These are phyloP conservation scores for Dimargaris xerosporica DNA, from an alignment of 192 early-diverging fungal genomes.

Conservation along the genomic window DNA sequence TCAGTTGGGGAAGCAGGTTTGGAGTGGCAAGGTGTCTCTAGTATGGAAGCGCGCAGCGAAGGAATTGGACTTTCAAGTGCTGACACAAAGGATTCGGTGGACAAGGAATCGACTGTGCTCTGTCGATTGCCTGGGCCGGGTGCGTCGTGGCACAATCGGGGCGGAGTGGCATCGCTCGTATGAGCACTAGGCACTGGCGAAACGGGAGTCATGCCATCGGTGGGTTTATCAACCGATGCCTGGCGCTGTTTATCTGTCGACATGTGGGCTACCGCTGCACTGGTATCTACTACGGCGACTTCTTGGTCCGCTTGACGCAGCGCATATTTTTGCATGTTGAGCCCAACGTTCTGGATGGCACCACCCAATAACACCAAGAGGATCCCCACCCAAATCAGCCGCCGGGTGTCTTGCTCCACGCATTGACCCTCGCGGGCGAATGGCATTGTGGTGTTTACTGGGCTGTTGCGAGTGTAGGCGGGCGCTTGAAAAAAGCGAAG, in stretches of 20 bases:
- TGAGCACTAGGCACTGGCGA: constrained; percentile 13
- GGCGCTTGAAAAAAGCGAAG: constrained; percentile 9
- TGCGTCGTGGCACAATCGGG: too few relatives aligned
- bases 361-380: constrained; percentile 50
- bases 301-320: constrained; percentile 46
- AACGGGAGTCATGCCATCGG: neutral
- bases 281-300: constrained; percentile 13
- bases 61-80: neutral
- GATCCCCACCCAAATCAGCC: constrained; percentile 57
- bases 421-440: constrained; percentile 26
- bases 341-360: constrained; percentile 52
- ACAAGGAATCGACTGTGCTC: neutral
- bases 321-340: constrained; percentile 69
- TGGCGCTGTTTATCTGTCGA: too few relatives aligned
- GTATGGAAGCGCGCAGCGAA: too few relatives aligned
- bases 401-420: constrained; percentile 28
- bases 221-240: neutral
- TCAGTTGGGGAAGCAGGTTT: too few relatives aligned
- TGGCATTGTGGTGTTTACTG: constrained; percentile 13
- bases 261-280: neutral
- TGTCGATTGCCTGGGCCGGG: too few relatives aligned
- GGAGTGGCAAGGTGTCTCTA: too few relatives aligned
- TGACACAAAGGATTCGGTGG: neutral
- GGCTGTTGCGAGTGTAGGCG: neutral
- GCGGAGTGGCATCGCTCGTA: neutral